Conservation (phyloP, 768 basidiomycete species). For the Tulasnella sp. region DNA sequence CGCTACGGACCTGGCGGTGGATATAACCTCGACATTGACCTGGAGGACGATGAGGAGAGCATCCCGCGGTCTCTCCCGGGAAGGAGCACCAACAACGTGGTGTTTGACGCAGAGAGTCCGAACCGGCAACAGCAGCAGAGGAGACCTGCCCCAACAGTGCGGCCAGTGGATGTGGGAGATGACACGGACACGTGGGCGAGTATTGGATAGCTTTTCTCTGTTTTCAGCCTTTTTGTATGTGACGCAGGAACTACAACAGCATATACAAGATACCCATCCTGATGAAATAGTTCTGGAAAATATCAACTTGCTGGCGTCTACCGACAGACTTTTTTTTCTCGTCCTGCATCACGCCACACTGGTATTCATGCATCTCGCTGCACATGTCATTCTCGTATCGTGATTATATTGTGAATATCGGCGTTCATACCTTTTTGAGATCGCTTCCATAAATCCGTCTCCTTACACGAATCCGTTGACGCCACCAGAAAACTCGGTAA, state of each 20-base stretch:
- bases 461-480: constrained; percentile 18
- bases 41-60: constrained; percentile 44
- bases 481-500: constrained; percentile 26
- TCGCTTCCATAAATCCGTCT: no score
- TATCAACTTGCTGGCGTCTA: no score
- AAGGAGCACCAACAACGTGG: background rate
- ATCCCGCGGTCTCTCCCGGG: constrained; percentile 3
- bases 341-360: no score
- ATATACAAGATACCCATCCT: no score
- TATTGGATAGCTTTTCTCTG: background rate
- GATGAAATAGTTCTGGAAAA: no score
- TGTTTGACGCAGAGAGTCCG: constrained; percentile 16
- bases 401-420: no score
- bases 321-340: no score
- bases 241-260: no score
- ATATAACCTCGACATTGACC: constrained; percentile 58
- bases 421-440: no score
- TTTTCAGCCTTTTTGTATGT: no score
- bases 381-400: no score
- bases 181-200: constrained; percentile 11
- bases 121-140: constrained; percentile 5
- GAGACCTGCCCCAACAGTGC: background rate
- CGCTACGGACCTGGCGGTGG: constrained; percentile 35
- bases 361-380: no score
- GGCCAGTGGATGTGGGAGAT: constrained; percentile 14